Conservation (phyloP, 352 stramenopile species). For the Globisporangium acanthophoron region DNA sequence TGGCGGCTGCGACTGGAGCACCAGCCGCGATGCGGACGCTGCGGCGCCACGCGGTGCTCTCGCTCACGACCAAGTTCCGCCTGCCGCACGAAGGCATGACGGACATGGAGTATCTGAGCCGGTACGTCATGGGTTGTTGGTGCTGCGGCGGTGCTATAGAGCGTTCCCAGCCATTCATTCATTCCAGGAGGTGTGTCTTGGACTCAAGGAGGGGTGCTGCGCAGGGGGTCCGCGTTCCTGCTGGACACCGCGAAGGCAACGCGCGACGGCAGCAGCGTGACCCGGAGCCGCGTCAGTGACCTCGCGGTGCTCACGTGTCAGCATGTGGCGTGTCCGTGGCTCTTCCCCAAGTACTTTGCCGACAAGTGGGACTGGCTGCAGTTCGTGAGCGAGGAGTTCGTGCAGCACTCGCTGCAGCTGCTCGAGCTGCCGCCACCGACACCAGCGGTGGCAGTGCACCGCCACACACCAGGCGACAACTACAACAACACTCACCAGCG, state of each 20-base stretch:
- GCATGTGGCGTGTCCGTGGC: constrained; percentile 78
- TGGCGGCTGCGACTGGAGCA: no score
- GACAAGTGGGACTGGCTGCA: constrained; percentile 83
- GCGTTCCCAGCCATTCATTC: not conserved
- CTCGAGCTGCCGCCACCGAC: constrained; percentile 24
- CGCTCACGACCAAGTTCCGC: constrained; percentile 74
- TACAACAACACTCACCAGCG: not conserved
- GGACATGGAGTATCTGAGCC: constrained; percentile 69
- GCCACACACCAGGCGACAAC: not conserved
- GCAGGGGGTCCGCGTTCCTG: constrained; percentile 66
- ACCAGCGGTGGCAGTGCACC: not conserved
- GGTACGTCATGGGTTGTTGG: constrained; percentile 16
- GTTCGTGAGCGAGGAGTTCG: constrained; percentile 70
- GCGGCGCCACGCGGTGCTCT: constrained; percentile 43
- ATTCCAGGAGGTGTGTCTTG: not conserved
- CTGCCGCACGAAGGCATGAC: constrained; percentile 75
- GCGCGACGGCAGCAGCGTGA: not conserved
- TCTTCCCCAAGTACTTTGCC: constrained; percentile 68
- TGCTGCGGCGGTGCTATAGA: not conserved
- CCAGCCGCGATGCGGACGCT: not conserved
- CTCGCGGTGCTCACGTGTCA: constrained; percentile 63
- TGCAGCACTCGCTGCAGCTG: constrained; percentile 64
- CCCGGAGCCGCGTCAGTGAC: not conserved
- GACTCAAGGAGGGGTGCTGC: not conserved
- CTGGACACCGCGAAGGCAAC: constrained; percentile 13